Evolutionary conservation across 1,284 basidiomycete genomes (phyloP).

Genomic region (Trichosporon sp.): DNA sequence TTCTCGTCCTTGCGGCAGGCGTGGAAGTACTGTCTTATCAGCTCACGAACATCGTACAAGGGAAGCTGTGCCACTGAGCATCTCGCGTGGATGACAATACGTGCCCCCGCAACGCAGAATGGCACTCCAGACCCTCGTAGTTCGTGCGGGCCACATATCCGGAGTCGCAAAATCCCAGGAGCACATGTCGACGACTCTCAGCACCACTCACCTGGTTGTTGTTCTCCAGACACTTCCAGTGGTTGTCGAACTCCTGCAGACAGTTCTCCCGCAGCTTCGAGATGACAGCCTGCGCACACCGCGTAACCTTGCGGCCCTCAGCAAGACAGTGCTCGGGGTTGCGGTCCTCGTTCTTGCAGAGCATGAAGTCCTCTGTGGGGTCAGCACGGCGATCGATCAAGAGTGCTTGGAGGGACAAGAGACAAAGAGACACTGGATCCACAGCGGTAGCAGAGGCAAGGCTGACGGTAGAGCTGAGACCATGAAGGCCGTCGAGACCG

Average conservation of each 20-base stretch:
- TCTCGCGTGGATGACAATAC: no score
- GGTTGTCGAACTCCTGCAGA: constrained; percentile 77
- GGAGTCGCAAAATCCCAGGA: no score
- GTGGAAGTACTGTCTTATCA: constrained; percentile 78
- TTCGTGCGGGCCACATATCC: no score
- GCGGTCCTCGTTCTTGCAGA: constrained; percentile 88
- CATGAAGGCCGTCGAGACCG: no score
- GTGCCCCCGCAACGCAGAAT: no score
- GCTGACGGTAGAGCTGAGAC: no score
- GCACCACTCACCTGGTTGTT: constrained; percentile 76
- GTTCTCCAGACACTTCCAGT: constrained; percentile 91
- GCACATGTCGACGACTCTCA: no score
- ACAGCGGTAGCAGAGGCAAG: no score
- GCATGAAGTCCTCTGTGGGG: constrained; percentile 93
- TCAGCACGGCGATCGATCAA: background rate
- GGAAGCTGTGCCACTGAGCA: no score
- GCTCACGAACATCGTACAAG: background rate
- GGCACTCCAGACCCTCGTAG: no score
- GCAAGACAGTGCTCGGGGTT: constrained; percentile 91
- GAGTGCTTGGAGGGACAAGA: background rate
- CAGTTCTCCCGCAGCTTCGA: constrained; percentile 91
- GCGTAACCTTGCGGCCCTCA: constrained; percentile 91
- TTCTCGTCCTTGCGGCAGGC: constrained; percentile 86
- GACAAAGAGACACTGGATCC: background rate
- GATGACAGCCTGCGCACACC: constrained; percentile 89